These are phyloP conservation scores for Plasmodium malariae DNA, from an alignment of 169 alveolate species.

Conservation along the genomic window DNA sequence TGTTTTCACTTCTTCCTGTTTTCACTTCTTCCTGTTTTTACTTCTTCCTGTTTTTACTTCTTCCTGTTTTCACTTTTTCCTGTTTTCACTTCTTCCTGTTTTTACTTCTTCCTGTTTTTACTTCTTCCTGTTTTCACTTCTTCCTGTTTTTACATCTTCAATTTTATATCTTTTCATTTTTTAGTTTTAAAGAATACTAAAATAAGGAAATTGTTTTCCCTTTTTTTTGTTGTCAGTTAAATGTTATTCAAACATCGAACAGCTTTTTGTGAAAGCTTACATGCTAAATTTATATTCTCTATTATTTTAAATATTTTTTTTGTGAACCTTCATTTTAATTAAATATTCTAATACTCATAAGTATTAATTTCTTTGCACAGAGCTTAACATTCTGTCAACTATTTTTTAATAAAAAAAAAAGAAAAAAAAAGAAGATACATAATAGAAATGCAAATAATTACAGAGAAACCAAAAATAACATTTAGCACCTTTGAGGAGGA, in stretches of 20 bases:
- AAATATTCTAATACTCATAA: constrained; percentile 15
- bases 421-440: background rate
- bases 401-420: constrained; percentile 15
- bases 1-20: no score
- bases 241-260: background rate
- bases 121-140: background rate
- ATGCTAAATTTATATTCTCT: background rate
- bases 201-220: background rate
- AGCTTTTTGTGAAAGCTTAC: background rate
- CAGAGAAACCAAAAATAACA: constrained; percentile 58
- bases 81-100: no score
- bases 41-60: no score
- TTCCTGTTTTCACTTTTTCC: no score
- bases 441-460: constrained; percentile 40
- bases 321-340: background rate
- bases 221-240: background rate
- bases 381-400: background rate
- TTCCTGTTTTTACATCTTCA: background rate
- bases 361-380: background rate
- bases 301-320: constrained; percentile 1
- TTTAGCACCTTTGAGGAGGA: constrained; percentile 49
- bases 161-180: background rate
- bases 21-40: no score
- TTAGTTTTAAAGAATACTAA: background rate
- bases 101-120: background rate